These are phyloP conservation scores for Eimeria necatrix DNA, from an alignment of 169 alveolate genomes.

Conservation along the genomic window DNA sequence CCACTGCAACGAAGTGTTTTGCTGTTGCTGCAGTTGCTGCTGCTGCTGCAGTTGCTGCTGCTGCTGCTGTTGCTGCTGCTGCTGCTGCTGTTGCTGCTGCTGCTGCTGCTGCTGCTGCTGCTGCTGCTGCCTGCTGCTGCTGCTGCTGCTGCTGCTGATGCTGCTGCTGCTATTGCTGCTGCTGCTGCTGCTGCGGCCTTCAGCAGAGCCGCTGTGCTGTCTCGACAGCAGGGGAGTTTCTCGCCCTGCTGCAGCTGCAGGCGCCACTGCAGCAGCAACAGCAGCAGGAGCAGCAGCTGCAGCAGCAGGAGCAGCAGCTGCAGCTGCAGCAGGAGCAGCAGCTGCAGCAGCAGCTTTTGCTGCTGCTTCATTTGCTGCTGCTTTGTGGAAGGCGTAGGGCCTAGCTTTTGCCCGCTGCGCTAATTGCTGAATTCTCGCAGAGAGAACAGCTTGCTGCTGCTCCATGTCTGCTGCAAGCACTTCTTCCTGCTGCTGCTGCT, in stretches of 20 bases:
- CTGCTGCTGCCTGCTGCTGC: background rate
- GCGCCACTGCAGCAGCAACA: too few species aligned
- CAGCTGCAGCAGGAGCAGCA: too few species aligned
- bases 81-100: constrained; percentile 9
- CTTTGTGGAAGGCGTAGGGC: constrained; percentile 3
- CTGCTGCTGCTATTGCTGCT: too few species aligned
- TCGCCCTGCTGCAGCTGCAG: too few species aligned
- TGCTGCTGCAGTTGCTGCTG: background rate
- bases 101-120: constrained; percentile 21
- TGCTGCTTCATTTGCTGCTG: background rate
- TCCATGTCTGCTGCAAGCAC: background rate
- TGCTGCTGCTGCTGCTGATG: too few species aligned
- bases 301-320: too few species aligned
- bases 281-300: too few species aligned
- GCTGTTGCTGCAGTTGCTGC: background rate
- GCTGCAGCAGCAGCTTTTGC: too few species aligned
- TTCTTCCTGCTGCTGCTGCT: constrained; percentile 15
- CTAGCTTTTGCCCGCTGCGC: constrained; percentile 9
- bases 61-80: constrained; percentile 28
- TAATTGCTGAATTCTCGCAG: background rate
- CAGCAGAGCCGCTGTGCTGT: too few species aligned
- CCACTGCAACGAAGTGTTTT: background rate
- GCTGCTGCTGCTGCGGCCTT: too few species aligned
- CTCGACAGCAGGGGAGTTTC: too few species aligned
- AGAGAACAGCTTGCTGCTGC: constrained; percentile 38